These are phyloP conservation scores for Eimeria sp. DNA, from an alignment of 169 alveolate species.

Conservation along the genomic window DNA sequence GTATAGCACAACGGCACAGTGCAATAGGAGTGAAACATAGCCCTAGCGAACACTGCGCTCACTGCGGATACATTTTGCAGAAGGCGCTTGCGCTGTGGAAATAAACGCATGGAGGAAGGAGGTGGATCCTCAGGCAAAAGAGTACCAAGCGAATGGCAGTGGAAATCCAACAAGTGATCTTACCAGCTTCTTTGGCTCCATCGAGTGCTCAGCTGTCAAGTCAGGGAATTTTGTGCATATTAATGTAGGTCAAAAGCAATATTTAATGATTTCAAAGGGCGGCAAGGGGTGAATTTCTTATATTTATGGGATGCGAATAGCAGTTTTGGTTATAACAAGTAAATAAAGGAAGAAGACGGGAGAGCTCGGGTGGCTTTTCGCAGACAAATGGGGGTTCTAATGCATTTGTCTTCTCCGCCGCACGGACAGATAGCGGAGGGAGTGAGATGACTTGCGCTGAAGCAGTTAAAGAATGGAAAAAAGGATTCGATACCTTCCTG, in stretches of 20 bases:
- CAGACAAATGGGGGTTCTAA: background rate
- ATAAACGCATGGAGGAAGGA: constrained; percentile 29
- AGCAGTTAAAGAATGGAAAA: constrained; percentile 1
- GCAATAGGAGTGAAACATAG: too few species aligned
- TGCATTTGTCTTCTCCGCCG: constrained; percentile 9
- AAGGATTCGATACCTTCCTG: background rate
- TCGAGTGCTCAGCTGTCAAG: background rate
- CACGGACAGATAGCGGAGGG: background rate
- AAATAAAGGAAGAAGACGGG: background rate
- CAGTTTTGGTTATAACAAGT: background rate
- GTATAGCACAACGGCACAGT: too few species aligned
- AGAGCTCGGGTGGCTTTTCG: background rate
- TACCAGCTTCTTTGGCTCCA: background rate
- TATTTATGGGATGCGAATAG: too few species aligned
- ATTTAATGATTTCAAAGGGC: too few species aligned
- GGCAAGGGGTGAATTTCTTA: too few species aligned
- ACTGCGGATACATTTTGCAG: background rate
- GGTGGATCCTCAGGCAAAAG: background rate
- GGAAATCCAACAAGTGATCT: background rate
- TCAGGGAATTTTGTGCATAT: constrained; percentile 10
- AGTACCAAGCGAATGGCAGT: background rate
- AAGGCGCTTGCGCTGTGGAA: background rate
- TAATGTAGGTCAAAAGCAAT: background rate
- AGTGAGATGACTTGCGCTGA: background rate
- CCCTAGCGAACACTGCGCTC: too few species aligned